phyloP scores from a whole-genome alignment of 495 filamentous ascomycete genomes.

The Aspergillus panamensis region DNA sequence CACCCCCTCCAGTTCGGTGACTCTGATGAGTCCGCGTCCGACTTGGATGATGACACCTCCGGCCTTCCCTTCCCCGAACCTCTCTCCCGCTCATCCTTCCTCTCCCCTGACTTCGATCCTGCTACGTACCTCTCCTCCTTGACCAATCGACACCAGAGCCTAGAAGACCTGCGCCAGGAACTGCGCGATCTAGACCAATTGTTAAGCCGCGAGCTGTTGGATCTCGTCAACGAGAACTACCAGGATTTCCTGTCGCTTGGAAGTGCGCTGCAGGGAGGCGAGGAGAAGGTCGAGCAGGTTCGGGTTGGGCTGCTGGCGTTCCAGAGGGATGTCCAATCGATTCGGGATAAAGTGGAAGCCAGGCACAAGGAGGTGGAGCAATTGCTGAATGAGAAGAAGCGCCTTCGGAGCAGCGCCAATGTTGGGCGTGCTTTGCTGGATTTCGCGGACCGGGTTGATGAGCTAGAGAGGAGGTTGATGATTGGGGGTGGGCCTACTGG shows the following conservation, averaged over 20 bases:
- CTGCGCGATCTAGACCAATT: slow-evolving; percentile 70
- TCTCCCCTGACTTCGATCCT: slow-evolving; percentile 74
- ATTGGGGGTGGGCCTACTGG: slow-evolving; percentile 28
- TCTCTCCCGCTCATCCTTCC: slow-evolving; percentile 74
- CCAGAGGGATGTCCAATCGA: slow-evolving; percentile 64
- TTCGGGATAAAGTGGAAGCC: slow-evolving; percentile 53
- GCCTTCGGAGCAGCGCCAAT: slow-evolving; percentile 48
- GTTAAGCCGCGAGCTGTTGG: slow-evolving; percentile 79
- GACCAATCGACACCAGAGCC: slow-evolving; percentile 84
- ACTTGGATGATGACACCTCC: slow-evolving; percentile 58
- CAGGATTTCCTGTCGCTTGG: slow-evolving; percentile 84
- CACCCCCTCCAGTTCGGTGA: slow-evolving; percentile 42
- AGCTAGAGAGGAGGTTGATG: slow-evolving; percentile 72
- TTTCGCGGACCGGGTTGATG: slow-evolving; percentile 63
- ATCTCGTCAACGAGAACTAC: slow-evolving; percentile 93
- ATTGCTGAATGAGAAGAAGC: slow-evolving; percentile 53
- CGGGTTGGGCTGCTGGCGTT: slow-evolving; percentile 84
- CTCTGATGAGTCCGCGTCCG: slow-evolving; percentile 50
- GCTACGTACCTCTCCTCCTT: slow-evolving; percentile 78
- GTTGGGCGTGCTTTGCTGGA: slow-evolving; percentile 66
- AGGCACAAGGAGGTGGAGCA: slow-evolving; percentile 51
- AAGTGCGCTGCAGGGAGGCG: slow-evolving; percentile 76
- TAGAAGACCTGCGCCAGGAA: slow-evolving; percentile 88
- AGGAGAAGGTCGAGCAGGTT: slow-evolving; percentile 88
- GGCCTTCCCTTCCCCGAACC: slow-evolving; percentile 80